Base-by-base conservation (phyloP, 345 rosid genomes). In the Boechera retrofracta region DNA sequence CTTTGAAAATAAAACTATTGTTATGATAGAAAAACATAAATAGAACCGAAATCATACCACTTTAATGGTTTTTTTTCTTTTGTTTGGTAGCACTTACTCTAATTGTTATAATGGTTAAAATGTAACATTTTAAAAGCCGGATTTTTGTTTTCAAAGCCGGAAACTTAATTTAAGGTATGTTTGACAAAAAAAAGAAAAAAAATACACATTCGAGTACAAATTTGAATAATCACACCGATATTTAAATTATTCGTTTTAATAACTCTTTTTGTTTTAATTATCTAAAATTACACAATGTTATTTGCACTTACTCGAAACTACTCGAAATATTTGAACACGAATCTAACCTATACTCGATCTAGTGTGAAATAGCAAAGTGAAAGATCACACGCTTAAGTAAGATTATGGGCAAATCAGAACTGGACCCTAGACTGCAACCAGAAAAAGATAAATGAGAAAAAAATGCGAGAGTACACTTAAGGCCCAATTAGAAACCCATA, bases 401-500 rank as follows among this genome's bases (percentile, higher is more conserved):
- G 54, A 49, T 18, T 16, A 16, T 16, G 16, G 16, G 16, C 16
- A 16, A 16, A 16, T 16, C 16, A 16, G 16, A 16, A 16, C 16
- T 16, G 16, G 16, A 16, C 16, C 16, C 16, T 16, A 16, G 16
- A 16, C 16, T 16, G 16, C 16, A 16, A 16, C 16, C 16, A 16
- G 16, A 16, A 16, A 16, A 16, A 16, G 16, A 16, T 16, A 8
- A 31, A 2, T 13, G 39, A 15, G 32, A 53, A 53, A 41, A 16
- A 16, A 16, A 16, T 16, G 35, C 16, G 18, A 11, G 36, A 2
- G 16, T 58, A 16, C 32, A 39, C 39, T 11, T 3, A 32, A 18
- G 71, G 44, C 72, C 72, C 33, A 76, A 11, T 10, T 42, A 0
- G 0, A 31, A 41, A 73, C 72, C 77, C 47, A 78, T 29, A 5